phyloP scores from a whole-genome alignment of 345 rosid genomes.

The Populus tremula region DNA sequence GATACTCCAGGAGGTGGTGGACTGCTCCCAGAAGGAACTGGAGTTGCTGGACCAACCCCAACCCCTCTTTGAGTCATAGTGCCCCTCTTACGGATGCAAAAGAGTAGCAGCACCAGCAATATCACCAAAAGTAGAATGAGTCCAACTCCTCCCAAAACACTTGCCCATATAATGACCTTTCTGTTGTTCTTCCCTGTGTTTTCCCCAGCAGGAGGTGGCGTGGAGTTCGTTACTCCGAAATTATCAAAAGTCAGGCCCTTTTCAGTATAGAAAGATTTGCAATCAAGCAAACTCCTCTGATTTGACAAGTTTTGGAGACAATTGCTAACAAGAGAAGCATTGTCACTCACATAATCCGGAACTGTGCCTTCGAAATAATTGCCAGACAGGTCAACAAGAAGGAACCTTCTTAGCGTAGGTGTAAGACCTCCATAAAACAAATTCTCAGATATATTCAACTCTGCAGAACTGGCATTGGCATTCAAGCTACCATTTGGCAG shows the following conservation, averaged over 20 bases:
- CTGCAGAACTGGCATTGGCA: slow-evolving; percentile 35
- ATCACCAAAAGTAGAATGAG: slow-evolving; percentile 40
- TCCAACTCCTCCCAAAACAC: slow-evolving; percentile 64
- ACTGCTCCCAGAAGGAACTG: slow-evolving; percentile 47
- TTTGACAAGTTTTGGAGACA: slow-evolving; percentile 59
- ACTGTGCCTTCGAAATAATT: slow-evolving; percentile 81
- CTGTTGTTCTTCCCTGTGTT: slow-evolving; percentile 42
- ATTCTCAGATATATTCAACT: slow-evolving; percentile 67
- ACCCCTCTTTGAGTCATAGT: slow-evolving; percentile 46
- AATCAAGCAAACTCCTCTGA: slow-evolving; percentile 56
- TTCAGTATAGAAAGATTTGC: slow-evolving; percentile 60
- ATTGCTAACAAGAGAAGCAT: slow-evolving; percentile 57
- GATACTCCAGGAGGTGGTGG: slow-evolving; percentile 49
- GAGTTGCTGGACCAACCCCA: slow-evolving; percentile 58
- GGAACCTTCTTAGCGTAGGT: slow-evolving; percentile 47
- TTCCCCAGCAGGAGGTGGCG: slow-evolving; percentile 35
- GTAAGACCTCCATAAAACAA: slow-evolving; percentile 67
- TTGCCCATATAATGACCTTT: slow-evolving; percentile 49
- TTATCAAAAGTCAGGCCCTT: slow-evolving; percentile 68
- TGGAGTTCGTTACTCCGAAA: slow-evolving; percentile 69
- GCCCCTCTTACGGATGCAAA: slow-evolving; percentile 44
- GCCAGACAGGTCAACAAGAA: slow-evolving; percentile 50
- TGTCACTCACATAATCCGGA: slow-evolving; percentile 50
- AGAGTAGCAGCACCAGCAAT: slow-evolving; percentile 41
- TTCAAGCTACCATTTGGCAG: slow-evolving; percentile 46